Percentiles rank a stretch among this genome's conserved stretches.
Conservation (phyloP, 2,329 filamentous ascomycete species). For the Aspergillus sp. region DNA sequence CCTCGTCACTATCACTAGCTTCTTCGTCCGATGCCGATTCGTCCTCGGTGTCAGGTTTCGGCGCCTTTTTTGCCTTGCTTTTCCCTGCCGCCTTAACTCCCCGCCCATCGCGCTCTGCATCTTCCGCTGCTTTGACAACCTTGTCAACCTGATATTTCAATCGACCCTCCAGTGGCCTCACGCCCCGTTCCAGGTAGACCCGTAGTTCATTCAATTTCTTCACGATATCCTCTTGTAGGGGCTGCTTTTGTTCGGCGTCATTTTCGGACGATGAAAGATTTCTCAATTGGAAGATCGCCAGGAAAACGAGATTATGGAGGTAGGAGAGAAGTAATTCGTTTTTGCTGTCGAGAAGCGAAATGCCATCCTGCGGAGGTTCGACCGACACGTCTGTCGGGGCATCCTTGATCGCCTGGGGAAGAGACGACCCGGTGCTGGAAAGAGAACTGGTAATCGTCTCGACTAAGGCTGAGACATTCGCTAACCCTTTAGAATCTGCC, state of each 20-base stretch:
- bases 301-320: constrained; percentile 83
- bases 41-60: constrained; percentile 21
- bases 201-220: constrained; percentile 83
- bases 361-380: constrained; percentile 70
- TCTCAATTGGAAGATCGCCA: constrained; percentile 73
- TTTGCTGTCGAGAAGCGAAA: constrained; percentile 90
- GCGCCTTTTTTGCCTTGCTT: constrained; percentile 22
- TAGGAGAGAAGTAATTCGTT: constrained; percentile 97
- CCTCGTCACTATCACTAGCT: constrained; percentile 22
- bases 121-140: constrained; percentile 75
- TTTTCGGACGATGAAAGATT: constrained; percentile 36
- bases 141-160: constrained; percentile 95
- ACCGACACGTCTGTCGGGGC: constrained; percentile 57
- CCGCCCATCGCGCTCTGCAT: constrained; percentile 26
- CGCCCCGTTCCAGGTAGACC: constrained; percentile 88
- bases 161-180: constrained; percentile 79
- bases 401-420: constrained; percentile 25
- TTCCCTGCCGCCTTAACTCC: constrained; percentile 17
- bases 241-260: constrained; percentile 22
- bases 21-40: constrained; percentile 19
- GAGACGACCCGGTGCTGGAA: constrained; percentile 25
- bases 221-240: constrained; percentile 59
- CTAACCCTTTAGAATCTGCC: constrained; percentile 15
- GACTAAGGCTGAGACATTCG: constrained; percentile 23
- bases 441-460: constrained; percentile 29